Evolutionary conservation across 306 rosid species (phyloP).

Genomic region (Coriaria nepalensis): DNA sequence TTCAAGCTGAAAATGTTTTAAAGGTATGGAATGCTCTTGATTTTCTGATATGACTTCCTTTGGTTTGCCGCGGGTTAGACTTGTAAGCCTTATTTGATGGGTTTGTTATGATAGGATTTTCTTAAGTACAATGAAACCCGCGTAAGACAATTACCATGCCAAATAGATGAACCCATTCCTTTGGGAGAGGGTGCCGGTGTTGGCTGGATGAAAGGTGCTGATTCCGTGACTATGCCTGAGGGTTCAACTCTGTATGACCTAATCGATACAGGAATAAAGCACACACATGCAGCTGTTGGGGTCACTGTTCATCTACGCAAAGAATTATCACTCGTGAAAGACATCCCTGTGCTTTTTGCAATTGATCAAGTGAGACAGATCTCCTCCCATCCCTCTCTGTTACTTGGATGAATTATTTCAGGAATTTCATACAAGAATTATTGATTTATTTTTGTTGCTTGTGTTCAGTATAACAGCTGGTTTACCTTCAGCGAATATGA

Average conservation of each 20-base stretch:
- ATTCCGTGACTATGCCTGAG: conserved; percentile 60
- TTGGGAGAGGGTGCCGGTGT: conserved; percentile 96
- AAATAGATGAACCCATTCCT: conserved; percentile 62
- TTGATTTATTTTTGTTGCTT: conserved; percentile 20
- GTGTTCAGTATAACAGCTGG: conserved; percentile 83
- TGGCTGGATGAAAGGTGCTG: conserved; percentile 83
- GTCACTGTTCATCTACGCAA: conserved; percentile 81
- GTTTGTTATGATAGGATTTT: conserved; percentile 53
- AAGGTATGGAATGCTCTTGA: conserved; percentile 35
- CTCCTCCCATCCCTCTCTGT: neutral
- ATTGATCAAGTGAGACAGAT: conserved; percentile 72
- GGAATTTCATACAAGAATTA: neutral
- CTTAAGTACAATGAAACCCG: conserved; percentile 60
- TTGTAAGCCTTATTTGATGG: conserved; percentile 13
- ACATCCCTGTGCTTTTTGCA: conserved; percentile 84
- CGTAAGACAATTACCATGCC: conserved; percentile 49
- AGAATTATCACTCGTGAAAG: conserved; percentile 82
- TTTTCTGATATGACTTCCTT: neutral
- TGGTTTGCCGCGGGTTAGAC: too few species aligned
- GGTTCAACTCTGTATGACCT: conserved; percentile 75
- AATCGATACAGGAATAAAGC: conserved; percentile 66
- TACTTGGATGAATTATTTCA: neutral
- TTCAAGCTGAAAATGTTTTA: conserved; percentile 69
- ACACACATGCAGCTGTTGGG: conserved; percentile 91
- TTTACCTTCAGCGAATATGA: conserved; percentile 88